These are phyloP conservation scores for Nemania sp. DNA, from an alignment of 2,329 filamentous ascomycete genomes.

Conservation along the genomic window DNA sequence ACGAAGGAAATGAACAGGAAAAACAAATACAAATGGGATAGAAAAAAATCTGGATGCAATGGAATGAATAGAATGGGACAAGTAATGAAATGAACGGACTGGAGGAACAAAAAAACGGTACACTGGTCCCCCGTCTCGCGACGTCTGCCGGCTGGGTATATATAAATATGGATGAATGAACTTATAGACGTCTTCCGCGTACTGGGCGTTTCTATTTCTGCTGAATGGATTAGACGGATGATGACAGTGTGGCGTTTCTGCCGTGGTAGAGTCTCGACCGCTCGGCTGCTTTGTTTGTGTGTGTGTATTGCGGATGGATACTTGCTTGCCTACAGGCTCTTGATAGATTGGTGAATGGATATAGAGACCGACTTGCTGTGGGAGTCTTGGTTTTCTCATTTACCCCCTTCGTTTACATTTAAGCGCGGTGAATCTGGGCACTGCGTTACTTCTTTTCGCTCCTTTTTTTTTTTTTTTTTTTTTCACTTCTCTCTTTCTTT, in stretches of 20 bases:
- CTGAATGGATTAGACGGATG: neutral
- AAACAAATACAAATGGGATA: slow-evolving; percentile 1
- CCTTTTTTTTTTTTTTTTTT: neutral
- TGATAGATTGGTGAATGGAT: neutral
- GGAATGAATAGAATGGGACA: slow-evolving; percentile 6
- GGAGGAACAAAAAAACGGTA: slow-evolving; percentile 5
- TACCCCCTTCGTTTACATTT: too few relatives aligned
- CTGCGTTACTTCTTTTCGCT: neutral
- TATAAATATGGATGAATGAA: slow-evolving; percentile 1
- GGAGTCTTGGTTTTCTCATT: neutral
- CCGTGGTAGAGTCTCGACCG: neutral
- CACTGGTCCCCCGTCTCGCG: slow-evolving; percentile 20
- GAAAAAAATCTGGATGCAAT: neutral
- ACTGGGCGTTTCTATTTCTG: slow-evolving; percentile 8
- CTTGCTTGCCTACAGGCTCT: too few relatives aligned
- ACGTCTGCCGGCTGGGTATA: slow-evolving; percentile 13
- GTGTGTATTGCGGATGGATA: neutral
- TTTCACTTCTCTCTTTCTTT: neutral
- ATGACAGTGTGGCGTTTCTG: neutral
- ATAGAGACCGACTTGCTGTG: neutral
- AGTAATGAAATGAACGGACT: neutral
- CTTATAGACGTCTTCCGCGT: neutral
- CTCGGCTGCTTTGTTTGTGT: neutral
- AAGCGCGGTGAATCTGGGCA: too few relatives aligned
- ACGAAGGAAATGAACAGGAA: neutral